Evolutionary conservation across 2,329 filamentous ascomycete genomes (phyloP).

Genomic region (Penicillium decumbens): DNA sequence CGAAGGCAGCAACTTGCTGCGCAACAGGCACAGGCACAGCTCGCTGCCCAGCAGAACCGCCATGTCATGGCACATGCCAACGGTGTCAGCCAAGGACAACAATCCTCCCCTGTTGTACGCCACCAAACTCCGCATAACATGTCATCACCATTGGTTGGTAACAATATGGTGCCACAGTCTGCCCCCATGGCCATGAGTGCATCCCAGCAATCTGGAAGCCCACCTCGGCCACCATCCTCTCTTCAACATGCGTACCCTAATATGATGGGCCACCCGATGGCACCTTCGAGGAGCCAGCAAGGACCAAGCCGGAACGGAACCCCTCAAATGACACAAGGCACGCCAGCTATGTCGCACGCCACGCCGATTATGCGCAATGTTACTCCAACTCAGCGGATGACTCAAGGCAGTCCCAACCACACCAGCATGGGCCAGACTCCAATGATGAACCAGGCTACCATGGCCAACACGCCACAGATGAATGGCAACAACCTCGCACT

Average conservation of each 20-base stretch:
- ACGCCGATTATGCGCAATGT: constrained; percentile 47
- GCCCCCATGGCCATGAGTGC: constrained; percentile 45
- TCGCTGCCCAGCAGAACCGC: constrained; percentile 45
- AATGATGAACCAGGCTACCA: constrained; percentile 40
- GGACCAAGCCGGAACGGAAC: constrained; percentile 47
- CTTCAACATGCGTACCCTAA: constrained; percentile 46
- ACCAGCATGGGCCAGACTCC: constrained; percentile 43
- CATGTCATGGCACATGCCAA: constrained; percentile 49
- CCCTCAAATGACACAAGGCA: constrained; percentile 46
- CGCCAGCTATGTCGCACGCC: constrained; percentile 44
- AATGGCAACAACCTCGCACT: constrained; percentile 30
- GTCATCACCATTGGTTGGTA: constrained; percentile 44
- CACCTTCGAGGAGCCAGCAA: constrained; percentile 43
- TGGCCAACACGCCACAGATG: constrained; percentile 41
- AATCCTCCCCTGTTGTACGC: constrained; percentile 46
- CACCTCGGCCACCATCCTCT: constrained; percentile 43
- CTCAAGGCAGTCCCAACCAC: constrained; percentile 44
- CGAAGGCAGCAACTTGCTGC: constrained; percentile 39
- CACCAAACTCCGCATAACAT: constrained; percentile 45
- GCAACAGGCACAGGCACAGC: constrained; percentile 45
- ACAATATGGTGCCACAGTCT: constrained; percentile 36
- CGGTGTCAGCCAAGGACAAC: constrained; percentile 39
- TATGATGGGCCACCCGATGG: constrained; percentile 45
- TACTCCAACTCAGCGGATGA: constrained; percentile 46
- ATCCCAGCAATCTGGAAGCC: constrained; percentile 47